Evolutionary conservation across 2,329 filamentous ascomycete genomes (phyloP), one percentile per base, ranked within the genome.

Genomic region (Fusarium goolgardi): DNA sequence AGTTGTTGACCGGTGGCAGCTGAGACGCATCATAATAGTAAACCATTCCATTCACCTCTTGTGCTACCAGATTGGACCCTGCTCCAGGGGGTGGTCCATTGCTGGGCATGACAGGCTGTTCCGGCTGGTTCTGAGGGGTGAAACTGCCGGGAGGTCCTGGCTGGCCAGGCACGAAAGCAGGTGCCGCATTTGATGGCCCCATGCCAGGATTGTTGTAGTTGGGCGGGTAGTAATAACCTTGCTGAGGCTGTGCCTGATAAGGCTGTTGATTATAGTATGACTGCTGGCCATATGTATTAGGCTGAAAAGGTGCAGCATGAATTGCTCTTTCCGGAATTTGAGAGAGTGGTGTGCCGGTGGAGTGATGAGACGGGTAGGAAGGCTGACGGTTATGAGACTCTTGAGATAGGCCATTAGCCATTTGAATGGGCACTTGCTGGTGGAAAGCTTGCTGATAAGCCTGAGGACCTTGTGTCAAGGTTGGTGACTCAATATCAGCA

Each of bases 31-130:
- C 92, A 73, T 94, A 94, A 77, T 97, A 99, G 78, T 97, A 98
- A 1, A 97, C 94, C 86, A 96, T 98, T 65, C 96, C 96, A 71
- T 97, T 97, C 67, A 90, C 90, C 81, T 98, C 95, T 78, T 97
- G 94, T 0, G 93, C 93, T 47, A 91, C 86, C 41, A 88, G 77
- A 67, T 83, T 86, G 20, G 82, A 74, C 31, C 75, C 74, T 31
- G 70, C 44, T n/a, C 71, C 53, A 8, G 75, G 59, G 13, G 66
- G 61, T 41, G 73, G 74, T n/a, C 66, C 69, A 34, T 69, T 70
- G 29, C 75, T 69, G 47, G 81, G 79, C n/a, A 76, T 71, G 29
- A 59, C 68, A 41, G 53, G 75, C 63, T 67, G 84, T 76, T 71
- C 77, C 21, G 69, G 71, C 58, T 83, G 85, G 15, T 74, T 75